phyloP scores from a whole-genome alignment of 2,329 filamentous ascomycete genomes.

The Parasarocladium wereldwijsianum region DNA sequence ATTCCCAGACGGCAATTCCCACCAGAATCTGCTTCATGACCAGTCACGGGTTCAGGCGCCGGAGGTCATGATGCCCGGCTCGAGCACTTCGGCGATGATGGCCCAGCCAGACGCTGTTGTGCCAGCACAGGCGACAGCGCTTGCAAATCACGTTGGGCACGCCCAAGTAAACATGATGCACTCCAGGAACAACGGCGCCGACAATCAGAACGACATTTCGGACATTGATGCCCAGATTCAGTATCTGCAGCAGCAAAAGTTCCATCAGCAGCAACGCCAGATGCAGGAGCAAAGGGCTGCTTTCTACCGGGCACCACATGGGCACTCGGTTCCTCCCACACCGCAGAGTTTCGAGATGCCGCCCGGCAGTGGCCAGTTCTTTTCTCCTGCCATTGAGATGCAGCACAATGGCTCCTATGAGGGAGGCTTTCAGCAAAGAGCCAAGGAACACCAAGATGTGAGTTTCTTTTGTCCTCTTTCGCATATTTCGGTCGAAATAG shows the following conservation, averaged over 20 bases:
- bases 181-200: constrained; percentile 25
- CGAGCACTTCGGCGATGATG: constrained; percentile 16
- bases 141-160: constrained; percentile 26
- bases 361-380: constrained; percentile 41
- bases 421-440: constrained; percentile 43
- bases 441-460: constrained; percentile 57
- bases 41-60: constrained; percentile 13
- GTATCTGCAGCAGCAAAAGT: constrained; percentile 47
- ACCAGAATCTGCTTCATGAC: constrained; percentile 16
- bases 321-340: constrained; percentile 58
- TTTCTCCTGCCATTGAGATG: constrained; percentile 35
- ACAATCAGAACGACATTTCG: constrained; percentile 34
- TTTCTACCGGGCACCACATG: constrained; percentile 35
- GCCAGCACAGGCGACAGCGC: constrained; percentile 29
- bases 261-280: constrained; percentile 45
- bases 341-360: constrained; percentile 71
- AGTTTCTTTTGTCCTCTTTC: constrained; percentile 17
- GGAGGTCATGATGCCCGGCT: constrained; percentile 21
- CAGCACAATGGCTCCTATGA: constrained; percentile 49
- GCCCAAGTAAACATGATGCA: constrained; percentile 30
- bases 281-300: constrained; percentile 41
- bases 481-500: too few species aligned
- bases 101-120: constrained; percentile 19
- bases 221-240: constrained; percentile 53
- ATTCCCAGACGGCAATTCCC: constrained; percentile 27